Conservation (phyloP, 2,329 filamentous ascomycete species). For the Fusarium succisae region DNA sequence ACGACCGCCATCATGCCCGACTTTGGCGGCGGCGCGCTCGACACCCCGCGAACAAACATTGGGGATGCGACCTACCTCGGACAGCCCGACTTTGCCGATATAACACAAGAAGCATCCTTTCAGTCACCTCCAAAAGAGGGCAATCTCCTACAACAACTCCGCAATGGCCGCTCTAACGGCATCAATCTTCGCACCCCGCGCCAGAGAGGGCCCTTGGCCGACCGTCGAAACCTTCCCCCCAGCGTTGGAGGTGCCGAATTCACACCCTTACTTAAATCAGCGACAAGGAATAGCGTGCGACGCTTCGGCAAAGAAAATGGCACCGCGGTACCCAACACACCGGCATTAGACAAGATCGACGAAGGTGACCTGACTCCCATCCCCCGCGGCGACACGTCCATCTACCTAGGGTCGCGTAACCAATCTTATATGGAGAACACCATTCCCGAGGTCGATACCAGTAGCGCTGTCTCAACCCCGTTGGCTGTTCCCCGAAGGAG, state of each 20-base stretch:
- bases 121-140: constrained; percentile 75
- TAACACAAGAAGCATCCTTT: constrained; percentile 89
- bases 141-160: constrained; percentile 79
- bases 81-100: constrained; percentile 75
- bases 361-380: constrained; percentile 80
- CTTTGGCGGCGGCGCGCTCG: constrained; percentile 69
- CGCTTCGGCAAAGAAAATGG: constrained; percentile 71
- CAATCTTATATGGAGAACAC: constrained; percentile 75
- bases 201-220: constrained; percentile 72
- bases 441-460: constrained; percentile 78
- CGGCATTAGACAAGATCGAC: constrained; percentile 72
- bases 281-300: constrained; percentile 76
- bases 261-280: constrained; percentile 88
- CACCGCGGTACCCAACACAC: constrained; percentile 70
- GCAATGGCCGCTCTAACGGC: constrained; percentile 68
- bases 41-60: constrained; percentile 86
- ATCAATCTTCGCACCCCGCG: constrained; percentile 78
- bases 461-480: constrained; percentile 85
- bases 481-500: constrained; percentile 74
- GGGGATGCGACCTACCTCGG: constrained; percentile 86
- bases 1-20: constrained; percentile 65
- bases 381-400: constrained; percentile 76
- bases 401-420: constrained; percentile 72
- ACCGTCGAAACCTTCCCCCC: constrained; percentile 75
- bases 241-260: constrained; percentile 80